A percentile compares a stretch with the other conserved stretches of the same genome.
phyloP scores from a whole-genome alignment of 352 stramenopile genomes.

The Phytophthora vignae region DNA sequence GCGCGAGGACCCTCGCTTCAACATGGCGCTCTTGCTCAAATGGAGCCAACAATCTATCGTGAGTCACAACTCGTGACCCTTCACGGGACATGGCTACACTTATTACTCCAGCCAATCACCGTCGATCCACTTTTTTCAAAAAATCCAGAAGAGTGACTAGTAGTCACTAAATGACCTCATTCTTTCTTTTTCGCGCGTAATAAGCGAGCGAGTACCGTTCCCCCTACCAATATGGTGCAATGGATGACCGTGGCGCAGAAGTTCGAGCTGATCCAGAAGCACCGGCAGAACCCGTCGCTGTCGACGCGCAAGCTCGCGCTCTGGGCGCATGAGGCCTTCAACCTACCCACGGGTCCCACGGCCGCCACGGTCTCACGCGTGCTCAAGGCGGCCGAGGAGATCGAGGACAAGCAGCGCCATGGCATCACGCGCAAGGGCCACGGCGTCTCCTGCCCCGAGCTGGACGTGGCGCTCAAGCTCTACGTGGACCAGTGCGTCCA shows the following conservation, averaged over 20 bases:
- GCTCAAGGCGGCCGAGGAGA: constrained; percentile 34
- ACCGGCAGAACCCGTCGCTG: constrained; percentile 33
- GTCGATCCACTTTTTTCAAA: too few relatives aligned
- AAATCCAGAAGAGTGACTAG: too few relatives aligned
- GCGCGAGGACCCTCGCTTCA: constrained; percentile 23
- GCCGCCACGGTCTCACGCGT: constrained; percentile 36
- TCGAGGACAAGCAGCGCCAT: constrained; percentile 38
- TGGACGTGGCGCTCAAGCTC: constrained; percentile 26
- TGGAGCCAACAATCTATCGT: too few relatives aligned
- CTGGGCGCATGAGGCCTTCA: constrained; percentile 41
- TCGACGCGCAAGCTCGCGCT: constrained; percentile 33
- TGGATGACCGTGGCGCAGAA: constrained; percentile 48
- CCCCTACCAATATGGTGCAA: constrained; percentile 36
- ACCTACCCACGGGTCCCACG: constrained; percentile 27
- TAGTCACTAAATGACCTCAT: neutral
- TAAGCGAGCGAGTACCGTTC: constrained; percentile 13
- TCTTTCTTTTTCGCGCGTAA: neutral
- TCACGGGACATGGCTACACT: constrained; percentile 32
- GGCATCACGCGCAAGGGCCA: constrained; percentile 39
- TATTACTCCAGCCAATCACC: neutral
- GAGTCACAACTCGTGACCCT: constrained; percentile 28
- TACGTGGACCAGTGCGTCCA: constrained; percentile 31
- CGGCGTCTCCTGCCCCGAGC: constrained; percentile 33
- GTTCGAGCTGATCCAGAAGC: constrained; percentile 43
- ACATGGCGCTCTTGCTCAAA: constrained; percentile 3